These are phyloP conservation scores for Plenodomus biglobosus DNA, from an alignment of 2,329 filamentous ascomycete genomes.

Conservation along the genomic window DNA sequence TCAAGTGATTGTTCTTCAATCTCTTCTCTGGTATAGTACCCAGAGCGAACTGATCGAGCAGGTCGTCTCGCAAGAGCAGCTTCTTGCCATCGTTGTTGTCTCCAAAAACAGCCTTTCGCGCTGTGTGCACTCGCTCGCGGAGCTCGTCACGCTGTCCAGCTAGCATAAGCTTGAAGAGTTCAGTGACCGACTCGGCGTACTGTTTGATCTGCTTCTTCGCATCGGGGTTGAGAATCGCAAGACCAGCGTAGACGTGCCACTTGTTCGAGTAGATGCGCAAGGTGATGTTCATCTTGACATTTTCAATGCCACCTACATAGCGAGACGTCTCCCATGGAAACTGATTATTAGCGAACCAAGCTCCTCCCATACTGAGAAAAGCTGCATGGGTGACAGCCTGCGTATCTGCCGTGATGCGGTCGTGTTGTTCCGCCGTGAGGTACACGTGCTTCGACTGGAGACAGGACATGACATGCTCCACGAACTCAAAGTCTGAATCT, in stretches of 20 bases:
- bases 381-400: constrained; percentile 97
- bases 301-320: constrained; percentile 96
- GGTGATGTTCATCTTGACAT: constrained; percentile 98
- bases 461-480: constrained; percentile 79
- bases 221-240: constrained; percentile 94
- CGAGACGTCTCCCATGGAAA: constrained; percentile 97
- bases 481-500: constrained; percentile 71
- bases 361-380: constrained; percentile 94
- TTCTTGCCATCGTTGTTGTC: constrained; percentile 60
- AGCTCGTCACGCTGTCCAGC: constrained; percentile 78
- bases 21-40: constrained; percentile 67
- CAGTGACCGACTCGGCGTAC: constrained; percentile 89
- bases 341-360: constrained; percentile 92
- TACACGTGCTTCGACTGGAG: constrained; percentile 84
- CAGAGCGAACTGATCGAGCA: constrained; percentile 87
- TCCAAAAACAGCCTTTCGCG: constrained; percentile 70
- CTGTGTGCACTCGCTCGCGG: constrained; percentile 71
- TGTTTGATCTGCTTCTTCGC: constrained; percentile 91
- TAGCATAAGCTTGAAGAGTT: constrained; percentile 96
- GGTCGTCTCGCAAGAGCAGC: constrained; percentile 73
- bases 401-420: constrained; percentile 96
- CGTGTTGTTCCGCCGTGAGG: constrained; percentile 83
- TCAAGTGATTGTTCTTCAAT: constrained; percentile 90
- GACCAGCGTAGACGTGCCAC: constrained; percentile 98
- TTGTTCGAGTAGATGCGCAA: constrained; percentile 97